Percentiles rank a stretch among this genome's conserved stretches.
Evolutionary conservation across 2,329 filamentous ascomycete genomes (phyloP).

Genomic region (Ophiocordyceps robertsii): DNA sequence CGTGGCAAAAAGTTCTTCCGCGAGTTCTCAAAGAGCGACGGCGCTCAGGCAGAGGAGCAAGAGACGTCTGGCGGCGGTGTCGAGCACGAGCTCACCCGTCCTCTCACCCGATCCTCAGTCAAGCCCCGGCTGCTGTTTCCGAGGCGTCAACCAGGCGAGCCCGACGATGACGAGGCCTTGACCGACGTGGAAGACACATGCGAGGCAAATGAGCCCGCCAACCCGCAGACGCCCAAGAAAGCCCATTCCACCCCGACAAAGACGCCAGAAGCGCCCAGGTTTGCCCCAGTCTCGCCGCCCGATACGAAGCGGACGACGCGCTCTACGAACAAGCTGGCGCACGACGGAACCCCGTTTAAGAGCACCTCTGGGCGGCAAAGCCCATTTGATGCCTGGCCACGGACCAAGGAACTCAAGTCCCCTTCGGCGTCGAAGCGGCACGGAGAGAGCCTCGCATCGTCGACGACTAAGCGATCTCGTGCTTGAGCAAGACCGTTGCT

Average conservation of each 20-base stretch:
- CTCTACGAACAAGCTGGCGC: slow-evolving; percentile 34
- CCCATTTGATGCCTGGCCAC: slow-evolving; percentile 56
- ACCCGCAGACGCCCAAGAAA: slow-evolving; percentile 24
- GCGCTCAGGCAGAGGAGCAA: slow-evolving; percentile 9
- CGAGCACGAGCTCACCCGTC: slow-evolving; percentile 22
- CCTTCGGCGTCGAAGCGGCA: slow-evolving; percentile 28
- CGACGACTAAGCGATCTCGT: slow-evolving; percentile 21
- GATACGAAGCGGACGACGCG: slow-evolving; percentile 48
- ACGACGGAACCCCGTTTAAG: slow-evolving; percentile 28
- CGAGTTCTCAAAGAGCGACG: slow-evolving; percentile 40
- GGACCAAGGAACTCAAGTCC: slow-evolving; percentile 42
- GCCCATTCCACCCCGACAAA: slow-evolving; percentile 11
- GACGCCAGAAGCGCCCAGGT: slow-evolving; percentile 43
- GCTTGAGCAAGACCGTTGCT: slow-evolving; percentile 9
- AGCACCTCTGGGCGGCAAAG: slow-evolving; percentile 25
- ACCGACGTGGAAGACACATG: slow-evolving; percentile 43
- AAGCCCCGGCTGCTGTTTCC: slow-evolving; percentile 63
- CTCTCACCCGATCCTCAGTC: slow-evolving; percentile 53
- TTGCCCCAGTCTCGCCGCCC: slow-evolving; percentile 47
- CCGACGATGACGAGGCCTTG: slow-evolving; percentile 41
- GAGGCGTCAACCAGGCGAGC: slow-evolving; percentile 28
- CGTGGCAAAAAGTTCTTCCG: slow-evolving; percentile 70
- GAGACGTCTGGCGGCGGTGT: slow-evolving; percentile 20
- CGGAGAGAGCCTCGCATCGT: slow-evolving; percentile 16
- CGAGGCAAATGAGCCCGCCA: slow-evolving; percentile 5